phyloP scores from a whole-genome alignment of 1,284 basidiomycete genomes.

The Puccinia novopanici region DNA sequence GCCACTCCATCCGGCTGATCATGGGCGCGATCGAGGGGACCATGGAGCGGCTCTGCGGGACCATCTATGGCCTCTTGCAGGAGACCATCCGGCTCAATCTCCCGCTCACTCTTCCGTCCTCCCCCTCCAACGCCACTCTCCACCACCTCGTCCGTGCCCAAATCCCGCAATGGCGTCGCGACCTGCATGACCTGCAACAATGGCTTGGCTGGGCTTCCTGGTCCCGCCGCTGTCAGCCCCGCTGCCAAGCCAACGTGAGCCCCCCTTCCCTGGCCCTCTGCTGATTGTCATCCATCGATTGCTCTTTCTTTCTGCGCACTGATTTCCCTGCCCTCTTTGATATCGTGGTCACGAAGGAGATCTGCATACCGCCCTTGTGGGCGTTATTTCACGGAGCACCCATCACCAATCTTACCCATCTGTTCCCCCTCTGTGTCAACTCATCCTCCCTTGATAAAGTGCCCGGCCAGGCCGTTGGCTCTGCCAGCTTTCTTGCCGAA shows the following conservation, averaged over 20 bases:
- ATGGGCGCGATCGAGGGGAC: conserved; percentile 25
- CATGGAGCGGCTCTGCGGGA: conserved; percentile 4
- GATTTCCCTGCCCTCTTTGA: too few species aligned
- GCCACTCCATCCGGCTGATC: conserved; percentile 8
- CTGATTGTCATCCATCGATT: too few species aligned
- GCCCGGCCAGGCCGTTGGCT: too few species aligned
- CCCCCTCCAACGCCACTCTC: not conserved
- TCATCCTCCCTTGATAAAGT: not conserved
- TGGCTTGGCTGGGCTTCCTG: conserved; percentile 36
- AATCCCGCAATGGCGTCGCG: not conserved
- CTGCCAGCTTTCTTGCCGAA: too few species aligned
- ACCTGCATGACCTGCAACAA: not conserved
- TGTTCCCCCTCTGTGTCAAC: not conserved
- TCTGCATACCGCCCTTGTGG: not conserved
- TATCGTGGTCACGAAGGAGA: too few species aligned
- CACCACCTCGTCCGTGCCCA: not conserved
- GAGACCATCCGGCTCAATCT: conserved; percentile 1
- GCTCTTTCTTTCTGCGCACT: too few species aligned
- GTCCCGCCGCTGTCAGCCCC: conserved; percentile 14
- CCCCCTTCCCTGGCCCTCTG: too few species aligned
- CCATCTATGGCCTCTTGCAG: not conserved
- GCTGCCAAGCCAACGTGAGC: conserved; percentile 10
- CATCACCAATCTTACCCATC: conserved; percentile 5
- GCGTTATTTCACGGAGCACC: not conserved
- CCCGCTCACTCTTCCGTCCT: not conserved